Conservation (phyloP, 768 basidiomycete species). For the Hirschioporus abietinus region DNA sequence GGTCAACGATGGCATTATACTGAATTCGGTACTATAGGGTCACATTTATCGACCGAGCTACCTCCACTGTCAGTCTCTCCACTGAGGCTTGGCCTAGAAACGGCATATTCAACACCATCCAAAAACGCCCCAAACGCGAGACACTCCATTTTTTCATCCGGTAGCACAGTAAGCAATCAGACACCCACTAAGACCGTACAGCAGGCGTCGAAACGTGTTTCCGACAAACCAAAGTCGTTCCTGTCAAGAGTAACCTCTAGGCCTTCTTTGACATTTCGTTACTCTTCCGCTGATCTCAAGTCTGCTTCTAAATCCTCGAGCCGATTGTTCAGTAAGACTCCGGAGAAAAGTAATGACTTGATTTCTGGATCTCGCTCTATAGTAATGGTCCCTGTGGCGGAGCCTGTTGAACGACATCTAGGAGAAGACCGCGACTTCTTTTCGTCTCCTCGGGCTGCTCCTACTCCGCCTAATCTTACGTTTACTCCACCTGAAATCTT, state of each 20-base stretch:
- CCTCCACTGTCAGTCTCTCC: neutral
- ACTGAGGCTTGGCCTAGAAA: neutral
- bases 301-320: slow-evolving; percentile 1
- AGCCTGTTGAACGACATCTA: neutral
- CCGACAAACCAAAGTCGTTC: neutral
- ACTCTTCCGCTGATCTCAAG: slow-evolving; percentile 4
- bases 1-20: neutral
- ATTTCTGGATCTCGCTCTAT: neutral
- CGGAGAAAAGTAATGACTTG: neutral
- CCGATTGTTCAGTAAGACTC: neutral
- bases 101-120: neutral
- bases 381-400: neutral
- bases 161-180: neutral
- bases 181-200: neutral
- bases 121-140: neutral
- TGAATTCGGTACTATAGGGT: neutral
- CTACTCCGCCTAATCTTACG: neutral
- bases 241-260: slow-evolving; percentile 1
- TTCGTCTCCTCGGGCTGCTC: neutral
- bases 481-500: neutral
- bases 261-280: neutral
- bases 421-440: neutral
- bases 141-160: slow-evolving; percentile 1
- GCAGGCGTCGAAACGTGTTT: neutral
- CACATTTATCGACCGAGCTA: neutral